These are phyloP conservation scores for Diaporthe australafricana DNA, from an alignment of 2,329 filamentous ascomycete genomes.

Conservation along the genomic window DNA sequence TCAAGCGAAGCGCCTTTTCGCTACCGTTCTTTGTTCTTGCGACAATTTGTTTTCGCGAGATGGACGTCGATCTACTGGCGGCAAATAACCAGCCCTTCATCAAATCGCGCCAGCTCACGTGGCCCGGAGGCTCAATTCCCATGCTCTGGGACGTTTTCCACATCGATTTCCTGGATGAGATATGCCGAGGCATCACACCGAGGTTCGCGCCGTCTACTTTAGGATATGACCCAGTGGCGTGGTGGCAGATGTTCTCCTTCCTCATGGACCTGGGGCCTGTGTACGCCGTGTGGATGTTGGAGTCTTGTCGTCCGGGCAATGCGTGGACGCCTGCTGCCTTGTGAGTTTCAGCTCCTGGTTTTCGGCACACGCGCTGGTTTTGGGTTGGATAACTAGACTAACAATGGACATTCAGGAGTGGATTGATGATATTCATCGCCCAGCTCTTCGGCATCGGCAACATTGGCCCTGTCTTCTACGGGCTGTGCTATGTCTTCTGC, in stretches of 20 bases:
- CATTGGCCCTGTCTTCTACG: background rate
- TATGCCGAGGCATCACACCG: background rate
- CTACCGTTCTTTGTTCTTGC: background rate
- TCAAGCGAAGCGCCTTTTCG: background rate
- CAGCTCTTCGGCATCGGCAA: background rate
- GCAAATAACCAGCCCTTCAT: background rate
- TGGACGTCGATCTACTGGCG: background rate
- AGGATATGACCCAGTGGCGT: background rate
- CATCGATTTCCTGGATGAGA: background rate
- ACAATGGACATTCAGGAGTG: background rate
- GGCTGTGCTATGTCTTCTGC: background rate
- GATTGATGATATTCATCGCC: background rate
- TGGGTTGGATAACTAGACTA: background rate
- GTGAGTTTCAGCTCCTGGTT: background rate
- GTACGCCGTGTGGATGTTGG: background rate
- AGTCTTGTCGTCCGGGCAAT: background rate
- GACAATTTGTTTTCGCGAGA: background rate
- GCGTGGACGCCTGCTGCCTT: background rate
- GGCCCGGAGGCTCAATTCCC: background rate
- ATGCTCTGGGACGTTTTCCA: background rate
- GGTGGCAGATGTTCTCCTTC: background rate
- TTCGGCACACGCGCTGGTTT: background rate
- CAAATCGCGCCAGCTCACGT: background rate
- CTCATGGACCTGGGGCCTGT: background rate
- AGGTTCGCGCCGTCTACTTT: background rate